A percentile compares a stretch with the other conserved stretches of the same genome.
Evolutionary conservation across 2,329 filamentous ascomycete genomes (phyloP).

Genomic region (Diaporthe humulicola): DNA sequence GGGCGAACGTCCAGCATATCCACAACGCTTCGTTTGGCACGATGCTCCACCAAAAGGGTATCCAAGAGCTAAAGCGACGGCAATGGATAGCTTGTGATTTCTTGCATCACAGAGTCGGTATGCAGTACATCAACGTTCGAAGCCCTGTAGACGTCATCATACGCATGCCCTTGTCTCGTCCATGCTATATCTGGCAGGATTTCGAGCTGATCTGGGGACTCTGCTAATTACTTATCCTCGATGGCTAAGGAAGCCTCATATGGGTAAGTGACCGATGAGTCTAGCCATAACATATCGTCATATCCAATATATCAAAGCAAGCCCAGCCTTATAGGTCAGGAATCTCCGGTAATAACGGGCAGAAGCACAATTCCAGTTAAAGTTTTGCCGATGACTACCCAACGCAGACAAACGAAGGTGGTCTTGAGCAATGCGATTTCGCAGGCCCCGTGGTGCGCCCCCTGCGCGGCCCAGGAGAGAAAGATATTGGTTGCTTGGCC

Average conservation of each 20-base stretch:
- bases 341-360: not conserved
- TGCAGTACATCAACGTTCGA: not conserved
- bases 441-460: not conserved
- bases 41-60: not conserved
- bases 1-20: not conserved
- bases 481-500: not conserved
- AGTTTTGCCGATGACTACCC: not conserved
- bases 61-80: not conserved
- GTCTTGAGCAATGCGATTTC: slow-evolving; percentile 4
- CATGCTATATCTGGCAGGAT: not conserved
- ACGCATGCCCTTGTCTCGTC: not conserved
- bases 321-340: not conserved
- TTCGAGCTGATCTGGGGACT: not conserved
- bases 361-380: not conserved
- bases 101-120: not conserved
- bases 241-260: not conserved
- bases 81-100: not conserved
- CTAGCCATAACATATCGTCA: not conserved
- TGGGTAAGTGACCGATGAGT: not conserved
- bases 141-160: not conserved
- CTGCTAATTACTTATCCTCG: not conserved
- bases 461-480: not conserved
- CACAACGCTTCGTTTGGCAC: not conserved
- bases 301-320: not conserved
- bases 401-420: not conserved